A percentile compares a stretch with the other conserved stretches of the same genome.
Conservation (phyloP, 192 early-diverging fungal species). For the Entophlyctis luteolus region DNA sequence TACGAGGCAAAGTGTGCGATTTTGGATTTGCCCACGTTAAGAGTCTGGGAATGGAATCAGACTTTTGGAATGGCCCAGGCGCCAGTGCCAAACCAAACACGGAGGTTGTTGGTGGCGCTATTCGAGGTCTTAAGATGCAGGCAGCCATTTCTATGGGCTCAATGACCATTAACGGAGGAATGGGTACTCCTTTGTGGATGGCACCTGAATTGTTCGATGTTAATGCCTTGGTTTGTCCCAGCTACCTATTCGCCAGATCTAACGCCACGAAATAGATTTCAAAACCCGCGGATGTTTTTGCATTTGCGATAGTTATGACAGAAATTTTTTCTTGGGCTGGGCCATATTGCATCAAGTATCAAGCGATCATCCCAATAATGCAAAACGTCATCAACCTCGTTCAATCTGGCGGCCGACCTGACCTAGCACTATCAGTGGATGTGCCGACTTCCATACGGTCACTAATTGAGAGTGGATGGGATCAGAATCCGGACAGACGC, state of each 20-base stretch:
- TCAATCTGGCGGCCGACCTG: conserved; percentile 21
- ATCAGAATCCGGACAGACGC: conserved; percentile 18
- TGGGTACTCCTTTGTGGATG: conserved; percentile 26
- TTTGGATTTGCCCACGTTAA: conserved; percentile 26
- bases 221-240: conserved; percentile 14
- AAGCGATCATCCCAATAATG: conserved; percentile 23
- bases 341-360: conserved; percentile 20
- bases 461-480: conserved; percentile 23
- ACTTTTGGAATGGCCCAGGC: conserved; percentile 15
- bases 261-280: conserved; percentile 9
- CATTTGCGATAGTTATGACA: conserved; percentile 22
- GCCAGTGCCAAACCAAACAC: neutral
- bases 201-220: conserved; percentile 24
- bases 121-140: conserved; percentile 22
- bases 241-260: neutral
- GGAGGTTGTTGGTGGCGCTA: conserved; percentile 20
- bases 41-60: conserved; percentile 21
- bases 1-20: conserved; percentile 22
- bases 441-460: conserved; percentile 19
- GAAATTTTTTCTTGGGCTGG: conserved; percentile 27
- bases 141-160: conserved; percentile 23
- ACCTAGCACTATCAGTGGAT: conserved; percentile 12
- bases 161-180: conserved; percentile 24
- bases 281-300: conserved; percentile 23
- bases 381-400: conserved; percentile 20